These are phyloP conservation scores for Fusarium bactridioides DNA, from an alignment of 2,329 filamentous ascomycete genomes.

Conservation along the genomic window DNA sequence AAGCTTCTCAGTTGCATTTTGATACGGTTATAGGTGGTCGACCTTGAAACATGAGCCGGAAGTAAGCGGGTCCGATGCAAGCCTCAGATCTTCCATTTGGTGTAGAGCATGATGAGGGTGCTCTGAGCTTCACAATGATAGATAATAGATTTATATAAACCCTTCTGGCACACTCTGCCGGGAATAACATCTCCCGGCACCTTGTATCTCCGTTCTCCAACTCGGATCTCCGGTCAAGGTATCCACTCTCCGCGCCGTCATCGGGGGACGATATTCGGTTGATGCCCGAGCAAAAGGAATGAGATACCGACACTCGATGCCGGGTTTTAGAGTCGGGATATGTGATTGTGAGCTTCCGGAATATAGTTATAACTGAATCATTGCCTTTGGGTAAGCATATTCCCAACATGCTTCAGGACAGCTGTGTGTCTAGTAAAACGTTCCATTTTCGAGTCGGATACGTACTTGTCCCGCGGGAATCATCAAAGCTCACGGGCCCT, in stretches of 20 bases:
- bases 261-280: slow-evolving; percentile 31
- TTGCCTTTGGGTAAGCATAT: neutral
- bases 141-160: neutral
- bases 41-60: neutral
- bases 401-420: neutral
- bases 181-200: slow-evolving; percentile 17
- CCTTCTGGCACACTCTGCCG: slow-evolving; percentile 11
- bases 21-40: neutral
- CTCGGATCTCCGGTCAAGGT: slow-evolving; percentile 39
- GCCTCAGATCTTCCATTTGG: neutral
- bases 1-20: slow-evolving; percentile 1
- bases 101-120: neutral
- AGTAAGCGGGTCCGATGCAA: neutral
- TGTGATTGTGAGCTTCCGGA: neutral
- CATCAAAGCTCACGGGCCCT: neutral
- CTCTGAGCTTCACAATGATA: neutral
- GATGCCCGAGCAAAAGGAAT: slow-evolving; percentile 17
- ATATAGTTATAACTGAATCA: neutral
- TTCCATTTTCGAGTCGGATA: neutral
- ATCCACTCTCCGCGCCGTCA: slow-evolving; percentile 40
- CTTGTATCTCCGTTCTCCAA: slow-evolving; percentile 36
- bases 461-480: neutral
- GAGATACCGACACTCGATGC: neutral
- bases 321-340: neutral
- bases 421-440: neutral